Evolutionary conservation across 1,284 basidiomycete genomes (phyloP), one percentile per base, ranked within the genome.

Genomic region (Tranzscheliella williamsii): DNA sequence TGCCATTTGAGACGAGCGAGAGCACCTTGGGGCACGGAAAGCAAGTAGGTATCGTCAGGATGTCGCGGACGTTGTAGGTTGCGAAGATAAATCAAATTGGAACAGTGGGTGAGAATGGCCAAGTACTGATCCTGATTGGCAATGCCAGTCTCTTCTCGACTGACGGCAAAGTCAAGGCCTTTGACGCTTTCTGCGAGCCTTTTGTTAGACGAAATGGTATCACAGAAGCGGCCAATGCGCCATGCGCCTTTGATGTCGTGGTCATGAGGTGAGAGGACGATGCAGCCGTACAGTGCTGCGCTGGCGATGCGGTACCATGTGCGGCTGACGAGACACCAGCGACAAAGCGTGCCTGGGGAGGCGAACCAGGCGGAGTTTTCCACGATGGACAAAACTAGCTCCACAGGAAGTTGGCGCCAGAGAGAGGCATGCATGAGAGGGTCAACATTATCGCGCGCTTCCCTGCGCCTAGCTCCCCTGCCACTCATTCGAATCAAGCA

Each of bases 81-180:
- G 41, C 57, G 51, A 8, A 61, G 26, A 38, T 61, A 61, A 43
- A 61, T 22, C n/a, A 61, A 40, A 27, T 61, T 55, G 33, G 36
- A 40, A 18, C 57, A 61, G 31, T 54, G 50, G 21, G 18, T 47
- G 30, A 61, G 33, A 13, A 61, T 45, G 37, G 50, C 27, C 13
- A 54, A 37, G 20, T 61, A 61, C 32, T 61, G 50, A 1, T 46
- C 42, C 32, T 61, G 57, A 21, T 50, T 61, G 24, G 51, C 56
- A 24, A 60, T 49, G 22, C 50, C 56, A 8, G 30, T 11, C 24
- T 60, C 50, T 24, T 53, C 45, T 35, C 56, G 33, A 21, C 56
- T 60, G 4, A 60, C 39, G 27, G 56, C 56, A 50, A 60, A 60
- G 39, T 60, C 51, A 26, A 61, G 51, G 31, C 47, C 50, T 24